Evolutionary conservation across 371 early-diverging fungal genomes (phyloP).

Genomic region (Rhizopus stolonifer): DNA sequence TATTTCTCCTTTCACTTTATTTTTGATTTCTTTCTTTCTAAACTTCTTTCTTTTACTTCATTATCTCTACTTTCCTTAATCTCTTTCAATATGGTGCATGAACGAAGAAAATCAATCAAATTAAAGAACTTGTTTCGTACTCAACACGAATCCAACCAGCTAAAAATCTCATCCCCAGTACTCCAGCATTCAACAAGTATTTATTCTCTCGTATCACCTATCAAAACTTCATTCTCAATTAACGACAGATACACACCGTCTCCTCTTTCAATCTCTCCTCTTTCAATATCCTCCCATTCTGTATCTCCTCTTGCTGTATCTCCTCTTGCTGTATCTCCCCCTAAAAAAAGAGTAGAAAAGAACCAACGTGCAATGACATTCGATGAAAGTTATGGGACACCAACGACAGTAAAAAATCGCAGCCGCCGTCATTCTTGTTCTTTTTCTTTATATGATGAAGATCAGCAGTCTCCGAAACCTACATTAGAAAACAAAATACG

Average conservation of each 20-base stretch:
- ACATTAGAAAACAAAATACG: not conserved
- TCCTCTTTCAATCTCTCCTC: constrained; percentile 19
- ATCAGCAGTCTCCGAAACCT: not conserved
- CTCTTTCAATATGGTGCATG: not conserved
- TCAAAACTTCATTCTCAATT: constrained; percentile 18
- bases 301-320: no score
- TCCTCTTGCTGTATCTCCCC: not conserved
- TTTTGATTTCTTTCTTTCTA: no score
- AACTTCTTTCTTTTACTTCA: not conserved
- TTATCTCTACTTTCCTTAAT: not conserved
- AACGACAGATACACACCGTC: constrained; percentile 26
- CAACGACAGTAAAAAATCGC: not conserved
- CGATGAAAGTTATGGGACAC: not conserved
- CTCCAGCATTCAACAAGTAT: constrained; percentile 36
- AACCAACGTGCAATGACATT: not conserved
- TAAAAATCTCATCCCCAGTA: constrained; percentile 26
- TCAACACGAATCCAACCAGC: constrained; percentile 1
- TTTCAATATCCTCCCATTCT: not conserved
- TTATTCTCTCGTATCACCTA: constrained; percentile 37
- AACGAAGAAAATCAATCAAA: not conserved
- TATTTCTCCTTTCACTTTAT: no score
- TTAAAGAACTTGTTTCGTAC: no score
- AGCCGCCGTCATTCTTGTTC: constrained; percentile 16
- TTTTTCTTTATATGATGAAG: constrained; percentile 1
- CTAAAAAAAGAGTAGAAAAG: no score